A percentile compares a stretch with the other conserved stretches of the same genome.
Evolutionary conservation across 2,329 filamentous ascomycete species (phyloP).

Genomic region (Emmonsia crescens): DNA sequence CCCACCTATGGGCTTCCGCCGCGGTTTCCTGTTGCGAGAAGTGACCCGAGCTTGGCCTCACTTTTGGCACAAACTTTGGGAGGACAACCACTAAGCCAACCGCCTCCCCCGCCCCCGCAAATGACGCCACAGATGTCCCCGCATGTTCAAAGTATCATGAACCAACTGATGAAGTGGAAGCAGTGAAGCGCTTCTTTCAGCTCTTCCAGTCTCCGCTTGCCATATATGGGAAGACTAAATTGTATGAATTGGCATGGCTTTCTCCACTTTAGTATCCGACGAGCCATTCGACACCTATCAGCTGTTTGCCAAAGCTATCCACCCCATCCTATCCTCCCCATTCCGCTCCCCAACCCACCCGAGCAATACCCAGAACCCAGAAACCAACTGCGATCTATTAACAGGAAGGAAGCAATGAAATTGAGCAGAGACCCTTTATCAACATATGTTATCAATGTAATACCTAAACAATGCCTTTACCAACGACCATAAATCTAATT

Average conservation of each 20-base stretch:
- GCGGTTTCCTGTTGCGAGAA: slow-evolving; percentile 19
- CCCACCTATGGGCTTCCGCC: slow-evolving; percentile 12
- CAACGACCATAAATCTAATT: background rate
- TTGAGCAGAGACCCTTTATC: background rate
- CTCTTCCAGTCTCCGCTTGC: background rate
- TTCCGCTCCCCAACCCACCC: background rate
- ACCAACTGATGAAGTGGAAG: slow-evolving; percentile 38
- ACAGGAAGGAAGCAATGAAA: background rate
- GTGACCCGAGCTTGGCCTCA: slow-evolving; percentile 29
- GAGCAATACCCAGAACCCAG: background rate
- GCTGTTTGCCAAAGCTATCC: background rate
- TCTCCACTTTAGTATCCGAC: too few relatives aligned
- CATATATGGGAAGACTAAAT: background rate
- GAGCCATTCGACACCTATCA: background rate
- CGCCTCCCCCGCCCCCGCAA: background rate
- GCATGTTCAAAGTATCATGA: slow-evolving; percentile 40
- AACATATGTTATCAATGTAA: background rate
- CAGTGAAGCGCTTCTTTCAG: slow-evolving; percentile 21
- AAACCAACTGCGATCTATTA: background rate
- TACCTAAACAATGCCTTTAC: background rate
- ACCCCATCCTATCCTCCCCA: background rate
- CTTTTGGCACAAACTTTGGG: slow-evolving; percentile 29
- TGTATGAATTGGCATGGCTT: too few relatives aligned
- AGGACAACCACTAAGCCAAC: slow-evolving; percentile 14
- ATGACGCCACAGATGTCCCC: slow-evolving; percentile 15